phyloP scores from a whole-genome alignment of 768 basidiomycete genomes.

The Russula sp. region DNA sequence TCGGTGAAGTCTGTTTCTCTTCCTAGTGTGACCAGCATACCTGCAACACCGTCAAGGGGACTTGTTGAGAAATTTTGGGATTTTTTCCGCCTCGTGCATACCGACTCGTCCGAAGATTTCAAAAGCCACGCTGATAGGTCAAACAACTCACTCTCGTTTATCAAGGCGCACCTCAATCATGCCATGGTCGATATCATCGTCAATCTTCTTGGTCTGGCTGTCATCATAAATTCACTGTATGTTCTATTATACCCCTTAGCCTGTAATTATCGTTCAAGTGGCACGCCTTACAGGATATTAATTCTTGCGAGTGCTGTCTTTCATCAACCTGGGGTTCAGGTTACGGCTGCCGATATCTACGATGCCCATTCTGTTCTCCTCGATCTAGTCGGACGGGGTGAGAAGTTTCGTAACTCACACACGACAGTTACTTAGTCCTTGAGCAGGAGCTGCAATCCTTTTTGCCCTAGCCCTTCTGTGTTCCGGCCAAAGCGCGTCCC shows the following conservation, averaged over 20 bases:
- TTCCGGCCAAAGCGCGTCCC: conserved; percentile 82
- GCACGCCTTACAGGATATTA: conserved; percentile 50
- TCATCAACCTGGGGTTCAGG: conserved; percentile 36
- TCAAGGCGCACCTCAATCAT: conserved; percentile 58
- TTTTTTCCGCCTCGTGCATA: not conserved
- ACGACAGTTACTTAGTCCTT: not conserved
- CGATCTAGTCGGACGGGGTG: conserved; percentile 59
- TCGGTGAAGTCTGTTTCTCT: not conserved
- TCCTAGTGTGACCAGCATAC: not conserved
- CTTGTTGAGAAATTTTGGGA: not conserved
- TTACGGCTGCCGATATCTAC: conserved; percentile 62
- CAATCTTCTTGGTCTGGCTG: conserved; percentile 75
- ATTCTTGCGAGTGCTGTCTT: conserved; percentile 80
- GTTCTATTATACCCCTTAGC: conserved; percentile 24
- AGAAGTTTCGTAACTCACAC: conserved; percentile 22
- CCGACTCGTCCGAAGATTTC: conserved; percentile 5
- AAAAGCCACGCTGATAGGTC: conserved; percentile 36
- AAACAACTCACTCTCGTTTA: conserved; percentile 49
- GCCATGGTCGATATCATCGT: conserved; percentile 57
- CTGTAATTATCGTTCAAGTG: conserved; percentile 1
- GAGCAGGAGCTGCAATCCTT: conserved; percentile 66
- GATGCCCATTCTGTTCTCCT: conserved; percentile 74
- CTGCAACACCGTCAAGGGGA: not conserved
- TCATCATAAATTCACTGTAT: conserved; percentile 80
- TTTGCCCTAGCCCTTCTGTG: conserved; percentile 84